phyloP scores from a whole-genome alignment of 495 filamentous ascomycete species.

The Annulohypoxylon bovei region DNA sequence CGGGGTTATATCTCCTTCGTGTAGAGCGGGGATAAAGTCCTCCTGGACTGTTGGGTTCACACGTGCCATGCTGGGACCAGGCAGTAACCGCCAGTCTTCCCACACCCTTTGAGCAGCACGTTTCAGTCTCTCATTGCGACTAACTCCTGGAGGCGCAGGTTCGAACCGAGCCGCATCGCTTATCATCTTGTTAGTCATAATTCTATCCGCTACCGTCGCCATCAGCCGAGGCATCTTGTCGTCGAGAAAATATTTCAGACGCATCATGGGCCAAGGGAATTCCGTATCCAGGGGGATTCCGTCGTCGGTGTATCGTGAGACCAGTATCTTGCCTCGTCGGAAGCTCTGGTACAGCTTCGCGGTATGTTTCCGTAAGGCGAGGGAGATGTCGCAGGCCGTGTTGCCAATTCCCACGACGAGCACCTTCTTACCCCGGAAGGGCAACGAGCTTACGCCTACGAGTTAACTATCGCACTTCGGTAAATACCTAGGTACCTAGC shows the following conservation, averaged over 20 bases:
- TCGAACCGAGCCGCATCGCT: conserved; percentile 27
- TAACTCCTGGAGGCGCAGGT: background rate
- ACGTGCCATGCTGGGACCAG: conserved; percentile 26
- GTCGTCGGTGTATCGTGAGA: conserved; percentile 21
- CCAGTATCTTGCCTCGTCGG: conserved; percentile 27
- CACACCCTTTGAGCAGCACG: conserved; percentile 11
- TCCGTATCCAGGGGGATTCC: conserved; percentile 25
- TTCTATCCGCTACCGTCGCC: conserved; percentile 11
- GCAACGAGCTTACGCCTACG: conserved; percentile 40
- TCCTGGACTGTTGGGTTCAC: conserved; percentile 29
- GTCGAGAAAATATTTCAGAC: conserved; percentile 33
- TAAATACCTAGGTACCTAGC: no score
- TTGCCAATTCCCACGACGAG: conserved; percentile 32
- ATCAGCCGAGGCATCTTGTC: conserved; percentile 31
- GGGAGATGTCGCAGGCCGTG: conserved; percentile 25
- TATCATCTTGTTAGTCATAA: conserved; percentile 30
- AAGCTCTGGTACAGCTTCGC: conserved; percentile 32
- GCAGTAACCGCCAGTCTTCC: conserved; percentile 29
- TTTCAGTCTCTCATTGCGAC: conserved; percentile 10
- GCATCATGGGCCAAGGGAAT: conserved; percentile 21
- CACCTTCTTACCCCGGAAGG: conserved; percentile 28
- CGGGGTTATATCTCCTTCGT: conserved; percentile 27
- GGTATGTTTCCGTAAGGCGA: conserved; percentile 19
- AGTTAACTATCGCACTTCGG: conserved; percentile 50
- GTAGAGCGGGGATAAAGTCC: conserved; percentile 35